Base-by-base conservation (phyloP, 2,329 filamentous ascomycete genomes). In the Colletotrichum higginsianum region DNA sequence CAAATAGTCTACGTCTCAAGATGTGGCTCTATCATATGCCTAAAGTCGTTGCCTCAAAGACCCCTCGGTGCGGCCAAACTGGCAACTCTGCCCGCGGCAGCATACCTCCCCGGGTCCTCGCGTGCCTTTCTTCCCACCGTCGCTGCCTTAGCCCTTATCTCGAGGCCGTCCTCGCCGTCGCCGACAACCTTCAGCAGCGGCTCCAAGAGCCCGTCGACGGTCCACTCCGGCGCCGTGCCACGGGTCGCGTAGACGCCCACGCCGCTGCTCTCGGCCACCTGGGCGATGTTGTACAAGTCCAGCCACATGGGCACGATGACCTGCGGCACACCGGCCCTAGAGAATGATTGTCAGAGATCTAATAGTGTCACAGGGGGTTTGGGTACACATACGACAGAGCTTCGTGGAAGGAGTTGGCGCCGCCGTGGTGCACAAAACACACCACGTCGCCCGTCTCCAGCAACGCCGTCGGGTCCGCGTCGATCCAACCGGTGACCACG, bases 251-350 rank as follows among this genome's bases (percentile, higher is more conserved):
- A 84, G 0, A 84, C 71, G 0, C 85, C 85, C 13, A 87, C 79
- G 0, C 82, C 82, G 0, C 84, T 74, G 61, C 78, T 82, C 74
- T 87, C 84, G 0, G 81, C 83, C 2, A 81, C 79, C 16, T 77
- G 77, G 9, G 84, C 84, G 64, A 81, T 86, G 60, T 85, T 84
- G 65, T 85, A 85, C 0, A 82, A 79, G 61, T 87, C 85, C 0
- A 82, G 77, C 86, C 86, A 87, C 0, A 81, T 72, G 0, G 86
- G 85, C 1, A 88, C 77, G 7, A 87, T 73, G 7, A 87, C 74
- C 50, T 87, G 85, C 2, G 85, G 81, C 4, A 85, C 77, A 2
- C 85, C 85, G 12, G 80, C 78, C 5, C 85, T 85, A 26, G 26
- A 1, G 3, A 26, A 4, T 1, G 26, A 26, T 1, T 26, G 26